A percentile compares a stretch with the other conserved stretches of the same genome.
Evolutionary conservation across 176 grass and related monocot genomes (phyloP).

Genomic region (Thalia dealbata): DNA sequence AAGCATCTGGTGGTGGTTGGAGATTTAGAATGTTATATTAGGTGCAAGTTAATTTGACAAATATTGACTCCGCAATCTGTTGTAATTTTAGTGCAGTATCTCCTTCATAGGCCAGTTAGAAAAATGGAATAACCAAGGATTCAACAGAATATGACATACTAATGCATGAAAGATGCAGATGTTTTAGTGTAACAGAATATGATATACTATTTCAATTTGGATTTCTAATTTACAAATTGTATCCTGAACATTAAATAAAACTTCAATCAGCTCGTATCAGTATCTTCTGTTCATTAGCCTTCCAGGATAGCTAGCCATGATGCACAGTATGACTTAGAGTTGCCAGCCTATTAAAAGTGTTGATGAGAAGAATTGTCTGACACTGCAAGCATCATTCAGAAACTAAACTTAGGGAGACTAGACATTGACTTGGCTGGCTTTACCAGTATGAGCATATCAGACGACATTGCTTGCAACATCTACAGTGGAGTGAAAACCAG

Average conservation of each 20-base stretch:
- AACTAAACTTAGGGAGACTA: too few species aligned
- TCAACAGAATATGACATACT: too few species aligned
- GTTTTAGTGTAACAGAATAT: neutral
- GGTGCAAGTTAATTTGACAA: neutral
- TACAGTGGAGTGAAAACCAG: too few species aligned
- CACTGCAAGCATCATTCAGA: neutral
- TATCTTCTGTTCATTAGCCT: neutral
- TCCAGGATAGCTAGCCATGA: neutral
- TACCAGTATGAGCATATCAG: too few species aligned
- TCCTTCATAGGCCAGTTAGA: neutral
- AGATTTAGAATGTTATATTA: neutral
- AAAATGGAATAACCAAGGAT: neutral
- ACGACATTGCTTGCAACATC: too few species aligned
- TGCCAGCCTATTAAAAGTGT: neutral
- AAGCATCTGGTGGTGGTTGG: neutral
- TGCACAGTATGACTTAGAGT: neutral
- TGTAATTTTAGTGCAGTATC: too few species aligned
- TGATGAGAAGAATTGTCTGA: neutral
- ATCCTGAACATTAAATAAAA: neutral
- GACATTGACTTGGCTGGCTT: too few species aligned
- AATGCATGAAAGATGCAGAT: neutral
- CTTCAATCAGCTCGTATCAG: neutral
- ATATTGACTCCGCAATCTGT: too few species aligned
- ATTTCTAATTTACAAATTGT: neutral
- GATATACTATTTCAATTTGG: neutral